Evolutionary conservation across 345 rosid species (phyloP), one percentile per base, ranked within the genome.

Genomic region (Gossypium australe): DNA sequence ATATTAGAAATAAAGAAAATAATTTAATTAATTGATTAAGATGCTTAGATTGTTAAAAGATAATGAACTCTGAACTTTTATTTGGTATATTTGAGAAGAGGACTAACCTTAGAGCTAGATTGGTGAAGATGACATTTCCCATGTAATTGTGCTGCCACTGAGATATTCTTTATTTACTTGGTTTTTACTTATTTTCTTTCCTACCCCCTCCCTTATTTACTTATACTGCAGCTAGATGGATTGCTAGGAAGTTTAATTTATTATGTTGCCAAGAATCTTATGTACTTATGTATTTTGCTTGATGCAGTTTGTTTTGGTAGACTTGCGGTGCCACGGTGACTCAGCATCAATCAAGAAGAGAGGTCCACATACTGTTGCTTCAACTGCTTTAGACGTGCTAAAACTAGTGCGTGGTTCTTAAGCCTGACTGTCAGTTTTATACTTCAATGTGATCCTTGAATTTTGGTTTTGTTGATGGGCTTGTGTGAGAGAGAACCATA

Each of bases 321-420:
- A 94, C 82, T 80, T 94, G 65, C 89, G 97, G 71, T 94, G 98
- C 84, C 98, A 94, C 80, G 98, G 98, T 71, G 97, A 94, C 82
- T 94, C 98, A 24, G 85, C 98, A 43, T 79, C 87, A 43, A 78
- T 87, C 77, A 86, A 83, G 80, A 91, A 86, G 86, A 88, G 86
- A 71, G 85, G 86, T 60, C 92, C 95, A 34, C 89, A 94, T 44
- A 86, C 92, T 61, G 97, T 94, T 80, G 86, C 93, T 72, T 84
- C 97, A 57, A 89, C 97, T 58, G 98, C 98, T 70, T 85, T 80
- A 64, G 98, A 94, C 66, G 97, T 92, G 81, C 77, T 94, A 76
- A 90, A 89, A 85, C 94, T 92, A 57, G 98, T 92, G 74, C 3
- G 87, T 76, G 68, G 51, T n/a, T 72, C 56, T 69, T 75, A 24